Evolutionary conservation across 805 yeast genomes (phyloP).

Genomic region (Candida koratica): DNA sequence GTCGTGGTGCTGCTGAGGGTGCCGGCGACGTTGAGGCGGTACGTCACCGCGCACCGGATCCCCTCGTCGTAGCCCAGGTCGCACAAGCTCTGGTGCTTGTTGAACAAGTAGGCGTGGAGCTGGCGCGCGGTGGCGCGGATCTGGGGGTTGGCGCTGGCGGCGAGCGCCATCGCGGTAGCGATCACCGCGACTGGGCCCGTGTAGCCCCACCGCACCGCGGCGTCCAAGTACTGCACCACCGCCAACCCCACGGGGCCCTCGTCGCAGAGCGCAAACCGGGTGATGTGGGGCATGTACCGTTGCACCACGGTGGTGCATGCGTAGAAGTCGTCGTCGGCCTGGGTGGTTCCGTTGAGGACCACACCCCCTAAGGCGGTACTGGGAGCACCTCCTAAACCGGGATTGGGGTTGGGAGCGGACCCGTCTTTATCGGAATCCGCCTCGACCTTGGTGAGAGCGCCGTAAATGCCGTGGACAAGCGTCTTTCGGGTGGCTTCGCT

Average conservation of each 20-base stretch:
- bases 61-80: constrained; percentile 66
- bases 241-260: constrained; percentile 45
- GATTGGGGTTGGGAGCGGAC: constrained; percentile 34
- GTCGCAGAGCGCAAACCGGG: constrained; percentile 46
- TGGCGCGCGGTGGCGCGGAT: constrained; percentile 48
- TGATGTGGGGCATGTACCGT: constrained; percentile 48
- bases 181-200: constrained; percentile 71
- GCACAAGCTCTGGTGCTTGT: constrained; percentile 67
- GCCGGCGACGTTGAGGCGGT: constrained; percentile 27
- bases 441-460: constrained; percentile 58
- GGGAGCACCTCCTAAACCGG: constrained; percentile 41
- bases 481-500: constrained; percentile 44
- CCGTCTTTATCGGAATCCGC: constrained; percentile 36
- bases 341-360: constrained; percentile 51
- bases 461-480: constrained; percentile 54
- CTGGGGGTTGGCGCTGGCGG: constrained; percentile 44
- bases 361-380: constrained; percentile 41
- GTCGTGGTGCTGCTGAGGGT: constrained; percentile 24
- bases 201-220: constrained; percentile 61
- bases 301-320: constrained; percentile 72
- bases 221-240: constrained; percentile 53
- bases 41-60: constrained; percentile 48
- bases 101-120: constrained; percentile 53
- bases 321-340: constrained; percentile 55
- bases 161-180: constrained; percentile 67